Evolutionary conservation across 768 basidiomycete species (phyloP), one percentile per base, ranked within the genome.

Genomic region (Exsudoporus frostii): DNA sequence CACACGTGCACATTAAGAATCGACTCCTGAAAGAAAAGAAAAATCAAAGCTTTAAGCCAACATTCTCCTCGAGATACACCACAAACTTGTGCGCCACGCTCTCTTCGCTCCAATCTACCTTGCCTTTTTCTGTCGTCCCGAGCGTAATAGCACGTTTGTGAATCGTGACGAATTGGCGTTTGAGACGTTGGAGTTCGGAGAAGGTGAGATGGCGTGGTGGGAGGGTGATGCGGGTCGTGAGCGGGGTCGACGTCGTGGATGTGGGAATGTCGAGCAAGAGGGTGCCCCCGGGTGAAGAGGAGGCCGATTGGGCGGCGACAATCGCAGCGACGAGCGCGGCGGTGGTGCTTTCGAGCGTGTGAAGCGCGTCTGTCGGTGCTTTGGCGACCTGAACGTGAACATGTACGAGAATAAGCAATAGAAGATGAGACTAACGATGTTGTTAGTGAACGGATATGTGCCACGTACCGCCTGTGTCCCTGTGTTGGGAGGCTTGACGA

Each of bases 101-200:
- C 59, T 80, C 79, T 64, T 89, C 88, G 53, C 76, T 80, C 87
- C 90, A 93, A 59, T 90, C 84, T 27, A 93, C 84, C 17, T 65
- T 66, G 0, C 90, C 90, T 58, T 83, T 84, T 62, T 91, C 90
- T 7, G 82, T 88, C 15, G 85, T 85, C 14, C 90, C 90, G 7
- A 91, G 79, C 2, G 86, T 90, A 51, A 92, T 86, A 7, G 91
- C 92, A 61, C 92, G 93, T 66, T 89, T 92, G 67, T 98, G 93
- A 32, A 91, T 79, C 4, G 83, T 82, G 30, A 96, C 88, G 64
- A 96, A 98, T 67, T 98, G 94, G 39, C 95, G 78, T 67, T 96
- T 98, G 39, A 88, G 72, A 27, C 95, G 78, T 67, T 96, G 94
- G 50, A 97, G 76, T 71, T 96, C 92, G 0, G 90, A 85, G 7